Evolutionary conservation across 768 basidiomycete species (phyloP).

Genomic region (Suillus fuscotomentosus): DNA sequence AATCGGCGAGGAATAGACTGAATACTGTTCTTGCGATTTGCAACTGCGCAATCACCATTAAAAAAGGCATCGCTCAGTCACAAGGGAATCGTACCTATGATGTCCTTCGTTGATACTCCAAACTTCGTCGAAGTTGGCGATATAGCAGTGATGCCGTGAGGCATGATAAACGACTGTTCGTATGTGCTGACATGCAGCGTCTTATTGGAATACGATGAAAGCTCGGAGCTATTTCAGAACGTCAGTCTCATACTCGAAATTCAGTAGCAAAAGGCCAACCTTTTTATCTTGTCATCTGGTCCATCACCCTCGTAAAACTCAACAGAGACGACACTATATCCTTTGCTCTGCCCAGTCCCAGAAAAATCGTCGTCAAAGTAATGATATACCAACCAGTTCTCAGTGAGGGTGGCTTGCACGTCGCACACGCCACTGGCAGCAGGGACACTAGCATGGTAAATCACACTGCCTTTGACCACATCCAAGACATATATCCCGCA

Average conservation of each 20-base stretch:
- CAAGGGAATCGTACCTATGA: constrained; percentile 63
- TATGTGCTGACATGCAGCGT: constrained; percentile 53
- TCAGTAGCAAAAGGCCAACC: constrained; percentile 42
- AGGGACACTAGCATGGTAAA: constrained; percentile 66
- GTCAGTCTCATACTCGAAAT: neutral
- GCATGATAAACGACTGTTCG: constrained; percentile 70
- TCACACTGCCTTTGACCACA: constrained; percentile 67
- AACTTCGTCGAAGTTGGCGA: constrained; percentile 81
- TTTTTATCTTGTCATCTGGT: constrained; percentile 66
- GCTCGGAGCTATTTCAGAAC: constrained; percentile 42
- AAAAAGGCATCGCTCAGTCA: neutral
- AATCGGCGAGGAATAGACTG: constrained; percentile 69
- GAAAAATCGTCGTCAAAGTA: constrained; percentile 66
- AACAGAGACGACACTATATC: constrained; percentile 73
- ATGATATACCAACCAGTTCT: constrained; percentile 93
- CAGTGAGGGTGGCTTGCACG: constrained; percentile 66
- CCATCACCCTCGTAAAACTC: constrained; percentile 84
- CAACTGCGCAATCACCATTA: constrained; percentile 48
- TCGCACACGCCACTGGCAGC: constrained; percentile 48
- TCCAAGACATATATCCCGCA: constrained; percentile 83
- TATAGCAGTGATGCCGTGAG: constrained; percentile 66
- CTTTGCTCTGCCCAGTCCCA: constrained; percentile 52
- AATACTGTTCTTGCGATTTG: constrained; percentile 71
- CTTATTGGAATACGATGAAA: constrained; percentile 54
- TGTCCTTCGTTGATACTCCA: constrained; percentile 83